Evolutionary conservation across 2,329 filamentous ascomycete genomes (phyloP).

Genomic region (Phaeosphaeriaceae sp.): DNA sequence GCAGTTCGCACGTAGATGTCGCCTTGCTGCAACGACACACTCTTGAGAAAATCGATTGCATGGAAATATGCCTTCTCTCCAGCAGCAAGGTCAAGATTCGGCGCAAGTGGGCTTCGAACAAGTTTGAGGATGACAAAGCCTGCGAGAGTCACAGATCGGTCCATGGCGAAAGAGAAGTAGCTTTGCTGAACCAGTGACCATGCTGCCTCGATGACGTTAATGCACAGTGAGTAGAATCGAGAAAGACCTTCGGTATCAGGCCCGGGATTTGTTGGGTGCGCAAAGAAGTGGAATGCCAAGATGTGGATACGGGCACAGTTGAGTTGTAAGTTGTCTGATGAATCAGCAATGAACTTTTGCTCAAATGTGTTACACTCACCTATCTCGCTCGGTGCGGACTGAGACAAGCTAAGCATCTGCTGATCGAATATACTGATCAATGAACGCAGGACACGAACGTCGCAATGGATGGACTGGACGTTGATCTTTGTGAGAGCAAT

Average conservation of each 20-base stretch:
- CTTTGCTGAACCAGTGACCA: slow-evolving; percentile 28
- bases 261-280: slow-evolving; percentile 32
- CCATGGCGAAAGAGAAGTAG: slow-evolving; percentile 37
- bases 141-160: slow-evolving; percentile 41
- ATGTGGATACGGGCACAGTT: slow-evolving; percentile 46
- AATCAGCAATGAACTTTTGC: slow-evolving; percentile 14
- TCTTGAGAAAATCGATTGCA: slow-evolving; percentile 40
- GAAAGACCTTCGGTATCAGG: slow-evolving; percentile 37
- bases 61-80: slow-evolving; percentile 44
- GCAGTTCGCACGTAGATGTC: slow-evolving; percentile 40
- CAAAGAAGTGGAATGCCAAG: slow-evolving; percentile 47
- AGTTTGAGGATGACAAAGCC: slow-evolving; percentile 45
- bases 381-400: slow-evolving; percentile 40
- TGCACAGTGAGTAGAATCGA: slow-evolving; percentile 42
- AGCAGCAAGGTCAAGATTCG: slow-evolving; percentile 40
- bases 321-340: slow-evolving; percentile 40
- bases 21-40: slow-evolving; percentile 41
- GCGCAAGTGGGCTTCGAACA: slow-evolving; percentile 35
- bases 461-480: slow-evolving; percentile 39
- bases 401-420: slow-evolving; percentile 37
- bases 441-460: slow-evolving; percentile 40
- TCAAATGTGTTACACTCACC: slow-evolving; percentile 24
- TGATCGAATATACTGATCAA: slow-evolving; percentile 46
- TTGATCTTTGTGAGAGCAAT: slow-evolving; percentile 43
- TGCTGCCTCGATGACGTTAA: slow-evolving; percentile 39